phyloP scores from a whole-genome alignment of 768 basidiomycete species.

The Astraeus odoratus region DNA sequence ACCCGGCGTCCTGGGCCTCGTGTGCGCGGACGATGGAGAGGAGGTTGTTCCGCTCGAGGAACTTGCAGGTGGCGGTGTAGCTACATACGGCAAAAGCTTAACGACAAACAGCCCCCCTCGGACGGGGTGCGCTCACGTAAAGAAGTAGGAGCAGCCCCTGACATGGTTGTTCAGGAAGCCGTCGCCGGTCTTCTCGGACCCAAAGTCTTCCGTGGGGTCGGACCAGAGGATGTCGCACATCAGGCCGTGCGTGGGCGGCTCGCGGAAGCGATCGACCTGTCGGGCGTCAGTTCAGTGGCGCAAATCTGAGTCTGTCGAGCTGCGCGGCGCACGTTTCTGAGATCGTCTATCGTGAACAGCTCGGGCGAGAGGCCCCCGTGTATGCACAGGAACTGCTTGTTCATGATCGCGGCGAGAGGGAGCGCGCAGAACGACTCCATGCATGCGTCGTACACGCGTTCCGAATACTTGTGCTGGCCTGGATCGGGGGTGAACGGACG shows the following conservation, averaged over 20 bases:
- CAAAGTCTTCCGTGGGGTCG: constrained; percentile 69
- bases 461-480: constrained; percentile 75
- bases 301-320: neutral
- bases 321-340: constrained; percentile 40
- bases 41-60: constrained; percentile 86
- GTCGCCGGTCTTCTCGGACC: constrained; percentile 58
- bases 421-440: constrained; percentile 69
- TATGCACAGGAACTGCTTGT: constrained; percentile 74
- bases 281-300: constrained; percentile 1
- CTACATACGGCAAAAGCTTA: constrained; percentile 23
- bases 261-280: constrained; percentile 68
- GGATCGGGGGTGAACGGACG: constrained; percentile 4
- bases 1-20: constrained; percentile 97
- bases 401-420: constrained; percentile 71
- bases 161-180: constrained; percentile 68
- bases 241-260: constrained; percentile 64
- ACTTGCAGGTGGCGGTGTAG: constrained; percentile 86
- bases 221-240: constrained; percentile 78
- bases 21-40: constrained; percentile 94
- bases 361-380: constrained; percentile 72
- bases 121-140: constrained; percentile 41
- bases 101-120: neutral
- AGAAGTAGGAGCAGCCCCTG: constrained; percentile 70
- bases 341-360: constrained; percentile 59
- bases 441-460: constrained; percentile 66